phyloP scores from a whole-genome alignment of 2,329 filamentous ascomycete species.

The Stachybotrys chartarum region DNA sequence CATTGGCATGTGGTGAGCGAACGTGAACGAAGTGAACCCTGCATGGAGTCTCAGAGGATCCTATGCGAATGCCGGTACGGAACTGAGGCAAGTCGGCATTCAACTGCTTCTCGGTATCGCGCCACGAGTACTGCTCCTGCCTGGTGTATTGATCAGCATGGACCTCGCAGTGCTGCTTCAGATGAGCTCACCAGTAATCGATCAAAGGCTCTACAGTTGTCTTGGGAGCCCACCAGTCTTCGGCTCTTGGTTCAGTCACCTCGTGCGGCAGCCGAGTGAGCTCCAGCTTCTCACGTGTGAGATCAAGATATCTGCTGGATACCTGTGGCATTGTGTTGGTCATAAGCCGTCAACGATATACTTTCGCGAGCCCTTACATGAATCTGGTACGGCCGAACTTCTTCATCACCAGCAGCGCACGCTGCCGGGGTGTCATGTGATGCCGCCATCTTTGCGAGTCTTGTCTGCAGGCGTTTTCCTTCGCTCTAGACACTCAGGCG shows the following conservation, averaged over 20 bases:
- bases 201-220: slow-evolving; percentile 55
- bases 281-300: slow-evolving; percentile 61
- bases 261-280: slow-evolving; percentile 59
- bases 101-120: slow-evolving; percentile 47
- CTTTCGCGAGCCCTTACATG: slow-evolving; percentile 32
- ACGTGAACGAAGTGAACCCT: slow-evolving; percentile 61
- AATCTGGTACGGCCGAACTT: slow-evolving; percentile 48
- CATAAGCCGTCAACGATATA: not conserved
- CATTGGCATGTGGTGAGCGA: slow-evolving; percentile 42
- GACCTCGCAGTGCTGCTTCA: not conserved
- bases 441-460: slow-evolving; percentile 5
- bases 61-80: slow-evolving; percentile 44
- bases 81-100: slow-evolving; percentile 58
- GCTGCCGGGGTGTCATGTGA: not conserved
- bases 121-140: slow-evolving; percentile 62
- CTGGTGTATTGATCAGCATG: slow-evolving; percentile 23
- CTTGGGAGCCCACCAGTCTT: slow-evolving; percentile 54
- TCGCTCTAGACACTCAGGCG: no score
- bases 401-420: slow-evolving; percentile 22
- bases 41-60: slow-evolving; percentile 32
- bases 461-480: not conserved
- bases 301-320: slow-evolving; percentile 58
- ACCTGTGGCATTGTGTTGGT: slow-evolving; percentile 37
- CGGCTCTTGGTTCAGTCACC: slow-evolving; percentile 35
- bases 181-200: slow-evolving; percentile 50